These are phyloP conservation scores for Aureobasidium subglaciale DNA, from an alignment of 2,329 filamentous ascomycete species.

Conservation along the genomic window DNA sequence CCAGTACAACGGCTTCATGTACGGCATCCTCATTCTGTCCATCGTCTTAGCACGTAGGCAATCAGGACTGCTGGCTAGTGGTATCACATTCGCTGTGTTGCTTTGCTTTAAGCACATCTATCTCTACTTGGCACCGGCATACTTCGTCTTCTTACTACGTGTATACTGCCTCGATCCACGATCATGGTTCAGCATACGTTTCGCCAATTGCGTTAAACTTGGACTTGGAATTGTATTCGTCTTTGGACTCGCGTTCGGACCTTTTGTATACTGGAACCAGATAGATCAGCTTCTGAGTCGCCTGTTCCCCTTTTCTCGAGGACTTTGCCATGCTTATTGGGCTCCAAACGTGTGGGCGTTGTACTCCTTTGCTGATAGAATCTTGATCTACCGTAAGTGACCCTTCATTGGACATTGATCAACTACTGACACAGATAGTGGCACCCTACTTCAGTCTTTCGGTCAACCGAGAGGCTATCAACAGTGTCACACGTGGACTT, in stretches of 20 bases:
- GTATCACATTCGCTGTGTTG: slow-evolving; percentile 73
- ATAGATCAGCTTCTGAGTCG: slow-evolving; percentile 75
- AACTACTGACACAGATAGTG: slow-evolving; percentile 43
- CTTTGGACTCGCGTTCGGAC: slow-evolving; percentile 77
- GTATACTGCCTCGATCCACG: slow-evolving; percentile 76
- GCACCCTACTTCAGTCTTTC: slow-evolving; percentile 72
- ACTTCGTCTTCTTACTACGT: slow-evolving; percentile 88
- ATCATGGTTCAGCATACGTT: slow-evolving; percentile 64
- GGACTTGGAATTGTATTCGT: slow-evolving; percentile 64
- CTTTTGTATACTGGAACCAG: slow-evolving; percentile 75
- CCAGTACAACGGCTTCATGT: slow-evolving; percentile 97
- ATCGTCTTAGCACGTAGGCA: slow-evolving; percentile 72
- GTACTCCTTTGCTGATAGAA: slow-evolving; percentile 83
- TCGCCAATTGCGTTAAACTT: slow-evolving; percentile 77
- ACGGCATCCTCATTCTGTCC: slow-evolving; percentile 81
- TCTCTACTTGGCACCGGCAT: slow-evolving; percentile 89
- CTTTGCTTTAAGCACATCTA: slow-evolving; percentile 98
- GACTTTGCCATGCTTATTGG: slow-evolving; percentile 97
- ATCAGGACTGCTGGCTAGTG: slow-evolving; percentile 69
- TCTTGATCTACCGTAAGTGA: slow-evolving; percentile 68
- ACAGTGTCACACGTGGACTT: slow-evolving; percentile 85
- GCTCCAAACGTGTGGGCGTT: slow-evolving; percentile 95
- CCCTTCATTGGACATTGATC: background rate
- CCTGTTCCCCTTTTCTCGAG: slow-evolving; percentile 88
- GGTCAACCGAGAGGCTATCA: slow-evolving; percentile 66